Conservation (phyloP, 1,284 basidiomycete species). For the Boletus smithii region DNA sequence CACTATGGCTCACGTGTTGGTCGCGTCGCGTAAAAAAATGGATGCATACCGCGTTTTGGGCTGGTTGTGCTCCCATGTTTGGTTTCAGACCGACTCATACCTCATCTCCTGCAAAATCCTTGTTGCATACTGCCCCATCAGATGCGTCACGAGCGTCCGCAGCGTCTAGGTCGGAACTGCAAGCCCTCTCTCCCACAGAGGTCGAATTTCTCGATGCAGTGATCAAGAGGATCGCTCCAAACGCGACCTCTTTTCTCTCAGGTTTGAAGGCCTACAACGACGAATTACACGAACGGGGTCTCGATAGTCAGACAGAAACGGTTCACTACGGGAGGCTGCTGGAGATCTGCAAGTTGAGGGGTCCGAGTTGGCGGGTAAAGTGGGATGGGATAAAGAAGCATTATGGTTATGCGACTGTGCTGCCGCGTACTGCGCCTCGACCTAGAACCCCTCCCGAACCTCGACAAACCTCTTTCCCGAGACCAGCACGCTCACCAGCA, state of each 20-base stretch:
- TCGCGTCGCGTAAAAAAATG: conserved; percentile 28
- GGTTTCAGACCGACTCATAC: conserved; percentile 32
- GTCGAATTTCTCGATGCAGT: conserved; percentile 72
- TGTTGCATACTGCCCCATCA: conserved; percentile 14
- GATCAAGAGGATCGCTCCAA: conserved; percentile 58
- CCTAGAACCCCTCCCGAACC: conserved; percentile 12
- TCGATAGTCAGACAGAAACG: conserved; percentile 76
- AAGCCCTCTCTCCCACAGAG: conserved; percentile 55
- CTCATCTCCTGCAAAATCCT: conserved; percentile 32
- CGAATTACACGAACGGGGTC: conserved; percentile 62
- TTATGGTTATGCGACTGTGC: conserved; percentile 38
- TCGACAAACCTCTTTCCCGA: conserved; percentile 15
- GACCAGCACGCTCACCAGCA: conserved; percentile 18
- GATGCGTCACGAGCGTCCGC: conserved; percentile 49
- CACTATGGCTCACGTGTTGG: conserved; percentile 24
- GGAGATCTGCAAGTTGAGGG: conserved; percentile 74
- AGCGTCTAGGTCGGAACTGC: conserved; percentile 52
- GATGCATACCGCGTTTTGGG: conserved; percentile 8
- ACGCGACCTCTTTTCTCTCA: conserved; percentile 66
- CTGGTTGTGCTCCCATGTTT: conserved; percentile 20
- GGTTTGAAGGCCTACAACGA: conserved; percentile 82
- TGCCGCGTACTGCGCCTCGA: conserved; percentile 8
- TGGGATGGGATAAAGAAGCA: conserved; percentile 67
- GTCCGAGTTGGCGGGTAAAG: conserved; percentile 71
- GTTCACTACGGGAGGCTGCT: conserved; percentile 76